A percentile compares a stretch with the other conserved stretches of the same genome.
These are phyloP conservation scores for Hagleromyces aurorensis DNA, from an alignment of 805 yeast genomes.

Conservation along the genomic window DNA sequence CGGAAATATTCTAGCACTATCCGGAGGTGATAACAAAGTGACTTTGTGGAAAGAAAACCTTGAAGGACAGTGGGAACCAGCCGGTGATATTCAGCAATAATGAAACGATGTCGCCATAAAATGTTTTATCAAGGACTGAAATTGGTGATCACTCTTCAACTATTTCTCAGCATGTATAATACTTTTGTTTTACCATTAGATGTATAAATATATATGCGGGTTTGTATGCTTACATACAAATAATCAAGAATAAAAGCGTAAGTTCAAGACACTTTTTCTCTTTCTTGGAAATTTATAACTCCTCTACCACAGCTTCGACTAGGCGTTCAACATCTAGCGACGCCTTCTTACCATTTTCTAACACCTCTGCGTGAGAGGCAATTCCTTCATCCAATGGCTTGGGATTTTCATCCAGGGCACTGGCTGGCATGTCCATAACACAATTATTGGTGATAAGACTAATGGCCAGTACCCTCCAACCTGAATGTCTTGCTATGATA, in stretches of 20 bases:
- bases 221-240: conserved; percentile 5
- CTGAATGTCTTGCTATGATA: conserved; percentile 83
- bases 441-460: conserved; percentile 83
- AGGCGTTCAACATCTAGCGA: conserved; percentile 71
- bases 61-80: conserved; percentile 91
- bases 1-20: conserved; percentile 90
- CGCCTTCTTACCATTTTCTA: conserved; percentile 73
- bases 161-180: too few relatives aligned
- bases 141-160: too few relatives aligned
- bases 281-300: conserved; percentile 12
- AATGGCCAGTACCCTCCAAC: conserved; percentile 73
- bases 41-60: conserved; percentile 94
- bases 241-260: background rate
- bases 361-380: conserved; percentile 89
- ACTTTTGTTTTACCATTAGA: background rate
- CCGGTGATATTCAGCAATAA: conserved; percentile 90
- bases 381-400: conserved; percentile 56
- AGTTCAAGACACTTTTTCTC: background rate
- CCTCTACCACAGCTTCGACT: conserved; percentile 53
- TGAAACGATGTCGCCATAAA: background rate
- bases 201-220: background rate
- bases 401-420: conserved; percentile 51
- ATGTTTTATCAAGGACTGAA: too few relatives aligned
- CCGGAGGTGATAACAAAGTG: conserved; percentile 94
- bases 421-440: conserved; percentile 59